Conservation (phyloP, 2,329 filamentous ascomycete species). For the Mollisia scopiformis region DNA sequence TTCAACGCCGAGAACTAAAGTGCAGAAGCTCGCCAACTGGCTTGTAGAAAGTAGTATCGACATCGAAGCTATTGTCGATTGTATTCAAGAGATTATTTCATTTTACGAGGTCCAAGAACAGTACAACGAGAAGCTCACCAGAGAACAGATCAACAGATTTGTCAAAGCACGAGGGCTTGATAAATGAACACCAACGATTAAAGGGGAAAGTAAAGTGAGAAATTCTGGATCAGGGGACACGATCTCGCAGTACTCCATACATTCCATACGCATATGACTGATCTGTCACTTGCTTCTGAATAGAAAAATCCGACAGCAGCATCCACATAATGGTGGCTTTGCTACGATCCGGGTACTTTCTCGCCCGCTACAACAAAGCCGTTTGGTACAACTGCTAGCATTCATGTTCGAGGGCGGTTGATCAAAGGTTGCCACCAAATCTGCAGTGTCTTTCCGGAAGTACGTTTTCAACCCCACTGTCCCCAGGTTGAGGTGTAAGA, state of each 20-base stretch:
- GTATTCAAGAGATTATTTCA: conserved; percentile 73
- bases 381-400: too few relatives aligned
- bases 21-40: conserved; percentile 65
- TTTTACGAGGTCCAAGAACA: conserved; percentile 60
- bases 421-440: too few relatives aligned
- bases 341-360: too few relatives aligned
- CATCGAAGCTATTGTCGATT: conserved; percentile 69
- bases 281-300: too few relatives aligned
- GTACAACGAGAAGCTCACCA: conserved; percentile 40
- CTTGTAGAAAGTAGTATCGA: conserved; percentile 71
- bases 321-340: too few relatives aligned
- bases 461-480: too few relatives aligned
- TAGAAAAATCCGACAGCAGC: too few relatives aligned
- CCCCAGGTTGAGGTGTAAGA: too few relatives aligned
- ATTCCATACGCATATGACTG: not conserved
- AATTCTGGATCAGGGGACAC: not conserved
- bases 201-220: not conserved
- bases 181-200: not conserved
- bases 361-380: too few relatives aligned
- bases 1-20: conserved; percentile 30
- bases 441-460: too few relatives aligned
- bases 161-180: conserved; percentile 38
- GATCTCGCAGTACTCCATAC: not conserved
- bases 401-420: too few relatives aligned
- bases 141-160: conserved; percentile 40